A percentile compares a stretch with the other conserved stretches of the same genome.
Evolutionary conservation across 116 monocot genomes (phyloP).

Genomic region (Iris pallida): DNA sequence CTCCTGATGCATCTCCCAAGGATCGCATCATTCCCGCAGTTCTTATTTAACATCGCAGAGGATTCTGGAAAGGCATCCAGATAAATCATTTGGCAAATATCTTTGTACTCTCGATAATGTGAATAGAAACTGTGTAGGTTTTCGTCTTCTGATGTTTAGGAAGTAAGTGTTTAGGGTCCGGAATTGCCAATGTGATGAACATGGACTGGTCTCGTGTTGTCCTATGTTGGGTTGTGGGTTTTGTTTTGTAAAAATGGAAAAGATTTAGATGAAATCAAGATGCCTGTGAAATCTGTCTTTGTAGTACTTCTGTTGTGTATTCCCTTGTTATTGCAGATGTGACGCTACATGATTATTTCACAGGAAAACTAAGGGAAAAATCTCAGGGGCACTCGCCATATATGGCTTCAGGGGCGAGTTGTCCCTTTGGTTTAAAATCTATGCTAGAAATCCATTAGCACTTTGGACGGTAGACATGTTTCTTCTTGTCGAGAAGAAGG

Average conservation of each 20-base stretch:
- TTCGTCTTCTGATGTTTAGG: neutral
- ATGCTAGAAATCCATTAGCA: too few species aligned
- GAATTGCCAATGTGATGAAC: neutral
- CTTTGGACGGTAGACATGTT: too few species aligned
- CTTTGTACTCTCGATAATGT: neutral
- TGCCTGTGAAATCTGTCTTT: too few species aligned
- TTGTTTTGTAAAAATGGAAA: neutral
- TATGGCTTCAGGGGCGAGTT: too few species aligned
- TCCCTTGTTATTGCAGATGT: too few species aligned
- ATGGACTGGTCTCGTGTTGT: neutral
- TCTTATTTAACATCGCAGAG: slow-evolving; percentile 27
- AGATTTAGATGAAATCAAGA: too few species aligned
- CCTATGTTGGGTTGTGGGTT: neutral
- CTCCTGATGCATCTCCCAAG: slow-evolving; percentile 38
- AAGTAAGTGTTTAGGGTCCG: neutral
- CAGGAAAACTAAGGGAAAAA: too few species aligned
- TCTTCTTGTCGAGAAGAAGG: too few species aligned
- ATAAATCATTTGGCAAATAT: neutral
- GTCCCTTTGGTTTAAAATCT: neutral
- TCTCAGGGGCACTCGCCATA: too few species aligned
- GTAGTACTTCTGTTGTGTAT: too few species aligned
- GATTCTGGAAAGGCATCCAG: slow-evolving; percentile 13
- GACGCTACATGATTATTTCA: too few species aligned
- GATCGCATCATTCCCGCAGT: slow-evolving; percentile 38
- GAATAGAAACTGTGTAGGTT: neutral